Evolutionary conservation across 495 filamentous ascomycete species (phyloP), one percentile per base, ranked within the genome.

Genomic region (Penicillium alfredii): DNA sequence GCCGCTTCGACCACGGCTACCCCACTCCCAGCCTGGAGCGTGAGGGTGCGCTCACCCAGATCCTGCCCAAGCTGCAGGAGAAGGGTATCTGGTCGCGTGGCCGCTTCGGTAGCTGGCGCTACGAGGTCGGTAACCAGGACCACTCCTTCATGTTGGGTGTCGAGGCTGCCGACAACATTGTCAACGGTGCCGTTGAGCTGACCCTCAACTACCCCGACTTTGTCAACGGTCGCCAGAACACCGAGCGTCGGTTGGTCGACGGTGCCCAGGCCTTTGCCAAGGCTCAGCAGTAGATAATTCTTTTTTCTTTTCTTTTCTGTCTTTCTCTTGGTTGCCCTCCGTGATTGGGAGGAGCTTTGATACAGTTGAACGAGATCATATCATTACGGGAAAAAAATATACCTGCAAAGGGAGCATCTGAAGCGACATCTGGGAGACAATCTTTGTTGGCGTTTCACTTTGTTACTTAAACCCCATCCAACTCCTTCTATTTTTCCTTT

Each of bases 141-240:
- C 92, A 98, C 73, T 87, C 81, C 23, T 97, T 99, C 72, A 97
- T 97, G 92, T 73, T 96, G 29, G 92, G 92, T 61, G 92, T 96
- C 11, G 92, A 99, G 68, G 92, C 92, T 30, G 89, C 84, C 25
- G 92, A 99, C 68, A 76, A 89, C 68, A 92, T 99, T 60, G 81
- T 95, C 55, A 90, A 84, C 65, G 92, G 92, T 47, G 84, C 85
- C 3, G 85, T 88, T 42, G 92, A 99, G 74, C 68, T 97, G 61
- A 99, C 92, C 36, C 78, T 97, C 50, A 96, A 99, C 74, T 94
- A 97, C 68, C 93, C 93, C 29, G 93, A 99, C 68, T 96, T 97
- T 61, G 90, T 99, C 69, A 99, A 99, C 69, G 70, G 76, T 34
- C 74, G 92, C 49, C 66, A 81, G 53, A 98, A 98, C 71, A 79